Conservation (phyloP, 192 early-diverging fungal genomes). For the Entomortierella beljakovae region DNA sequence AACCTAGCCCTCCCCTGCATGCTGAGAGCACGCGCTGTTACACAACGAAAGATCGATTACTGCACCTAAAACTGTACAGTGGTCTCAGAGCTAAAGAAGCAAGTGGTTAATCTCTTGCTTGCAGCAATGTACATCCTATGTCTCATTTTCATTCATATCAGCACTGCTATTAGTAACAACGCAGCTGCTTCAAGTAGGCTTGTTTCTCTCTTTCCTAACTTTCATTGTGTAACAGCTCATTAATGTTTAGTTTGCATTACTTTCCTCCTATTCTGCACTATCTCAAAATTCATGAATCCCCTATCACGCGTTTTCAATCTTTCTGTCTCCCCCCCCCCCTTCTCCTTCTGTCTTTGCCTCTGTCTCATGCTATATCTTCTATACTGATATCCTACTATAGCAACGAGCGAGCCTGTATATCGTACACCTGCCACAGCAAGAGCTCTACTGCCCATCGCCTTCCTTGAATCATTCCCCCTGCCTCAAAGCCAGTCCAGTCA, state of each 20-base stretch:
- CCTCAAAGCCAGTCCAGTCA: not conserved
- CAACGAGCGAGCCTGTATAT: not conserved
- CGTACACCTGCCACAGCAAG: not conserved
- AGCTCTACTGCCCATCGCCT: not conserved
- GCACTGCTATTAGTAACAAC: not conserved
- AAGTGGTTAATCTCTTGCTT: not conserved
- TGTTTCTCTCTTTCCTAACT: too few species aligned
- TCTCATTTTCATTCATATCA: not conserved
- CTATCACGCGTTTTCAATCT: too few species aligned
- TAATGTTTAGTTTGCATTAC: not conserved
- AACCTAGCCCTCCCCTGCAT: conserved; percentile 1
- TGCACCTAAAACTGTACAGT: not conserved
- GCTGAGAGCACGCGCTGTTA: not conserved
- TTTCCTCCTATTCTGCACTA: not conserved
- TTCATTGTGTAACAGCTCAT: not conserved
- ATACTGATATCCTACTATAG: not conserved
- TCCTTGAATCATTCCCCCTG: conserved; percentile 9
- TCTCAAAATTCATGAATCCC: not conserved
- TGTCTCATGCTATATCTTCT: not conserved
- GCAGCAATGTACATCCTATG: not conserved
- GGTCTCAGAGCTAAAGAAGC: not conserved
- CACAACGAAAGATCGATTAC: not conserved
- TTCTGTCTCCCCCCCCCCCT: not conserved
- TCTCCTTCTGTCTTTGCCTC: not conserved
- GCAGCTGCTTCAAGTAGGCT: not conserved